These are phyloP conservation scores for Nicotiana noctiflora DNA, from an alignment of 257 asterid genomes.

Conservation along the genomic window DNA sequence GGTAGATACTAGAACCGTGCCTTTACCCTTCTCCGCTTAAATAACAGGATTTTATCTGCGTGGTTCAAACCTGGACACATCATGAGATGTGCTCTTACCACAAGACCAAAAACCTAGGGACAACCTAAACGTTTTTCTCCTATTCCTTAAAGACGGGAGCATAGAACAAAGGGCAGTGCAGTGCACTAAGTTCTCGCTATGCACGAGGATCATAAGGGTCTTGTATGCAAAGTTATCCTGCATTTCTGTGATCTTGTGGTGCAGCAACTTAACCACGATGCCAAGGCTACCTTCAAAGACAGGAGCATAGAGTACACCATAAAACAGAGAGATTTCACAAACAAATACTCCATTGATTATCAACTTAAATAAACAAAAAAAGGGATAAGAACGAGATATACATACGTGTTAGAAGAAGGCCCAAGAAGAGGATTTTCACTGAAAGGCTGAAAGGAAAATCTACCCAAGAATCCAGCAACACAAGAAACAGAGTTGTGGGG, in stretches of 20 bases:
- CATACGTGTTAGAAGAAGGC: conserved; percentile 80
- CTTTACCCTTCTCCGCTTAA: no score
- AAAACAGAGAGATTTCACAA: not conserved
- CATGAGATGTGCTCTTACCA: no score
- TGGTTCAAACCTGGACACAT: no score
- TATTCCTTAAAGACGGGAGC: not conserved
- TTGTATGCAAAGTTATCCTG: no score
- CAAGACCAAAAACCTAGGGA: no score
- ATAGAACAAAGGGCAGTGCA: not conserved
- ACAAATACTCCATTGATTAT: not conserved
- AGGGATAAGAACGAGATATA: conserved; percentile 1
- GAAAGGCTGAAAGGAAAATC: conserved; percentile 86
- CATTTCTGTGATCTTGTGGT: no score
- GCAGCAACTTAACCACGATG: no score
- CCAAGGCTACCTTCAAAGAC: not conserved
- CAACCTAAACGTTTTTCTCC: not conserved
- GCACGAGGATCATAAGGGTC: no score
- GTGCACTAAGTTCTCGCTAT: no score
- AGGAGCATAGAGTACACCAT: not conserved
- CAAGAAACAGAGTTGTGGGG: conserved; percentile 63
- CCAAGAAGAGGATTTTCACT: conserved; percentile 88
- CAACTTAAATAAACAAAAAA: not conserved
- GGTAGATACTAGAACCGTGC: no score
- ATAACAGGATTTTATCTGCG: no score
- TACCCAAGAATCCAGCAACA: conserved; percentile 51